phyloP scores from a whole-genome alignment of 257 asterid species.

The Gentiana dahurica region DNA sequence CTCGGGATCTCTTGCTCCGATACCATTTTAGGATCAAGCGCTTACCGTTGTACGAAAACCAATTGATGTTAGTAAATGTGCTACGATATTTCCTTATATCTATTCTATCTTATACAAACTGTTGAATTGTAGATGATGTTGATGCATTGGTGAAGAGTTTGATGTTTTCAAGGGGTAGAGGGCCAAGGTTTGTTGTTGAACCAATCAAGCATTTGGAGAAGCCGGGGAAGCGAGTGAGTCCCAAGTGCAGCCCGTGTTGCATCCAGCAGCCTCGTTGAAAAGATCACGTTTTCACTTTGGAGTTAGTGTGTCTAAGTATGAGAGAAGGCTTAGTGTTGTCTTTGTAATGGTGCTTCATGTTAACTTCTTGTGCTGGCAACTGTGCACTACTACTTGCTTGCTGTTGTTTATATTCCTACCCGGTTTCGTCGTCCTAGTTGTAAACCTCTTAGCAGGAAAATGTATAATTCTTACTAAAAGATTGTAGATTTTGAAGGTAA shows the following conservation, averaged over 20 bases:
- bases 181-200: slow-evolving; percentile 25
- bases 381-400: slow-evolving; percentile 39
- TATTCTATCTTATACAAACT: too few species aligned
- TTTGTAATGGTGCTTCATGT: slow-evolving; percentile 13
- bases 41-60: too few species aligned
- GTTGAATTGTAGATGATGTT: background rate
- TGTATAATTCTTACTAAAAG: slow-evolving; percentile 4
- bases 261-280: slow-evolving; percentile 90
- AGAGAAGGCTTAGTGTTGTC: slow-evolving; percentile 11
- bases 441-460: slow-evolving; percentile 3
- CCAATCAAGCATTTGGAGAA: slow-evolving; percentile 47
- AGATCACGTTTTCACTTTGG: slow-evolving; percentile 1
- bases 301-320: slow-evolving; percentile 6
- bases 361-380: slow-evolving; percentile 35
- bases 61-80: too few species aligned
- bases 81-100: too few species aligned
- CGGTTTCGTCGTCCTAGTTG: slow-evolving; percentile 10
- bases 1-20: too few species aligned
- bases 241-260: slow-evolving; percentile 63
- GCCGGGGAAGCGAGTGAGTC: slow-evolving; percentile 50
- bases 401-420: slow-evolving; percentile 54
- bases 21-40: too few species aligned
- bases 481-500: slow-evolving; percentile 11
- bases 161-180: slow-evolving; percentile 31
- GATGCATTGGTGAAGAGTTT: slow-evolving; percentile 36